Evolutionary conservation across 495 filamentous ascomycete genomes (phyloP), one percentile per base, ranked within the genome.

Genomic region (Sphaerosporella brunnea): DNA sequence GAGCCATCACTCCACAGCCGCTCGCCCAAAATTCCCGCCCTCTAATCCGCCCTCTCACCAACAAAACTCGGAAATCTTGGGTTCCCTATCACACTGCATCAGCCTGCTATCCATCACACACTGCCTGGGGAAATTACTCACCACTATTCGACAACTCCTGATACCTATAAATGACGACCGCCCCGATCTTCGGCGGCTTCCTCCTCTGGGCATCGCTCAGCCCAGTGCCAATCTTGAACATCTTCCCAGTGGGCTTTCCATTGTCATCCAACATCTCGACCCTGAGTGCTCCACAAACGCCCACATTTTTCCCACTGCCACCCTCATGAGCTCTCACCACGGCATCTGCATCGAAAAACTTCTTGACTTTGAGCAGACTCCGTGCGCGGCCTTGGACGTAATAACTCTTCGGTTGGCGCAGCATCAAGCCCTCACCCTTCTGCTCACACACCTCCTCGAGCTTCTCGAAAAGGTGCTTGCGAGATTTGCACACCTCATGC

Each of bases 161-260:
- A 26, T 61, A 61, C 46, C 52, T 43, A 48, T 57, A 61, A 35
- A 58, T 55, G 2, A 61, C 51, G 2, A 43, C 44, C 4, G 7
- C 37, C 0, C 58, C 58, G 48, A 61, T 49, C 48, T 61, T 61
- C 1, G 58, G 58, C 16, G 58, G 58, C 2, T 42, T 49, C 34
- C 39, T 52, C 24, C 58, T 52, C 45, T 61, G 54, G 34, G 32
- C 26, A 52, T 61, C 58, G 35, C 58, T 61, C 16, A 61, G 45
- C 0, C 58, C 58, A 5, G 47, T 61, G 1, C 58, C 58, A 13
- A 61, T 53, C 53, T 61, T 61, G 23, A 61, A 61, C 40, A 61
- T 34, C 48, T 39, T 57, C 10, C 58, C 58, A 10, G 50, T 61
- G 18, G 58, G 58, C 23, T 54, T 49, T 21, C 51, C 49, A 7